A percentile compares a stretch with the other conserved stretches of the same genome.
Evolutionary conservation across 306 rosid genomes (phyloP).

Genomic region (Prunus salicina): DNA sequence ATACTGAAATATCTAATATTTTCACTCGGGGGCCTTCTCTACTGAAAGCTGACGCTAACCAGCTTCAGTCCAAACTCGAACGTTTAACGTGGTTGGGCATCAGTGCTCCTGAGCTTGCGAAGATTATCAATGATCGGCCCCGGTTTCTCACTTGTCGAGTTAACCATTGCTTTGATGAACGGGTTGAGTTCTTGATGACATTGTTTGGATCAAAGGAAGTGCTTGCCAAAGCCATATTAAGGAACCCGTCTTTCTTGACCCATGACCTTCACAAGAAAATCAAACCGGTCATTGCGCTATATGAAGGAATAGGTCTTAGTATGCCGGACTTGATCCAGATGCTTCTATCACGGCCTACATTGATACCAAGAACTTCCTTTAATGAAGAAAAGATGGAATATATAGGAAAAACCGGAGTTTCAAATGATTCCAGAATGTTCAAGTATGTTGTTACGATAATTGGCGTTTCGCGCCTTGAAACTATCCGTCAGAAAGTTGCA

Average conservation of each 20-base stretch:
- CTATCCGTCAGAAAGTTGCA: conserved; percentile 53
- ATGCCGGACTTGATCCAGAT: conserved; percentile 53
- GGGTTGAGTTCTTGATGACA: conserved; percentile 43
- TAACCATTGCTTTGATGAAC: conserved; percentile 43
- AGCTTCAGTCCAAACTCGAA: conserved; percentile 44
- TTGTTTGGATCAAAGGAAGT: conserved; percentile 60
- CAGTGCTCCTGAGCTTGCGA: conserved; percentile 48
- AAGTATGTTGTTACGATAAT: conserved; percentile 69
- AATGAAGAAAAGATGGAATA: conserved; percentile 64
- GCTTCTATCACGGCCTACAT: conserved; percentile 58
- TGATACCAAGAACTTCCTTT: conserved; percentile 61
- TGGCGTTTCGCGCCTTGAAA: conserved; percentile 65
- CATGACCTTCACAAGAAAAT: conserved; percentile 34
- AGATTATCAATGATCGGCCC: conserved; percentile 59
- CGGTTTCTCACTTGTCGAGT: conserved; percentile 41
- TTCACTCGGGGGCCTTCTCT: conserved; percentile 39
- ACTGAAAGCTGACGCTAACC: conserved; percentile 32
- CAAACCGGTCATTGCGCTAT: conserved; percentile 38
- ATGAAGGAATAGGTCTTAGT: conserved; percentile 55
- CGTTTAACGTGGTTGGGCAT: conserved; percentile 53
- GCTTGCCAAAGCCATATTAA: conserved; percentile 58
- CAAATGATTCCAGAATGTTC: conserved; percentile 52
- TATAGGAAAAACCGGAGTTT: conserved; percentile 45
- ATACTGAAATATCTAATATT: conserved; percentile 41
- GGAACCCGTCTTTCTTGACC: conserved; percentile 64